A percentile compares a stretch with the other conserved stretches of the same genome.
Conservation (phyloP, 805 yeast genomes). For the Monosporozyma unispora region DNA sequence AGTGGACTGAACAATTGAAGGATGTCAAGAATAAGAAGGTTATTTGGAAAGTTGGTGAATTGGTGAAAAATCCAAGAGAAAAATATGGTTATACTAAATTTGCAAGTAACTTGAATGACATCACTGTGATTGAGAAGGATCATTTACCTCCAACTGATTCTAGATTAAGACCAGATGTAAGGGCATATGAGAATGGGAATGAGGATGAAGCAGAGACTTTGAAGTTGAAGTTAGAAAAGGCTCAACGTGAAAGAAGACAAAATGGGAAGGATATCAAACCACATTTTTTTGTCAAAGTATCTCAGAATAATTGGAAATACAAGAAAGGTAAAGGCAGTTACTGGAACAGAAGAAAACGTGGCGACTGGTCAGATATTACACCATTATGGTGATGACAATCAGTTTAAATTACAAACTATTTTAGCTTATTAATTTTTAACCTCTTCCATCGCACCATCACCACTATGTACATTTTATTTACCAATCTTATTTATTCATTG, state of each 20-base stretch:
- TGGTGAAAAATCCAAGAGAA: slow-evolving; percentile 47
- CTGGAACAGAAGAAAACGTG: slow-evolving; percentile 66
- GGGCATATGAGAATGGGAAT: slow-evolving; percentile 58
- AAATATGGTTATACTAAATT: slow-evolving; percentile 83
- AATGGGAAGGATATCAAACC: slow-evolving; percentile 47
- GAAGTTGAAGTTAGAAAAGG: slow-evolving; percentile 65
- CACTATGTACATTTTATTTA: background rate
- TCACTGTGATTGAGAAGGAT: slow-evolving; percentile 60
- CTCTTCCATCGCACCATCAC: background rate
- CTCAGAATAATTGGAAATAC: slow-evolving; percentile 43
- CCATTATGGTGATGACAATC: slow-evolving; percentile 58
- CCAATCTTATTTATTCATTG: background rate
- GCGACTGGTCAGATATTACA: slow-evolving; percentile 50
- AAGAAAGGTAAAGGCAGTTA: slow-evolving; percentile 54
- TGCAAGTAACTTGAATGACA: slow-evolving; percentile 72
- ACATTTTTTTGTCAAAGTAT: slow-evolving; percentile 44
- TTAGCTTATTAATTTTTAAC: background rate
- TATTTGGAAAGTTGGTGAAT: slow-evolving; percentile 65
- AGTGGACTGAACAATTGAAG: slow-evolving; percentile 69
- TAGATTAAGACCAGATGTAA: slow-evolving; percentile 79
- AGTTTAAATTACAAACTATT: too few species aligned
- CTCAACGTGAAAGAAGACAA: slow-evolving; percentile 70
- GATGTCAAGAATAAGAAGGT: slow-evolving; percentile 30
- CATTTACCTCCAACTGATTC: slow-evolving; percentile 79
- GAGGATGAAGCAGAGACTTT: slow-evolving; percentile 61